Evolutionary conservation across 371 early-diverging fungal genomes (phyloP), one percentile per base, ranked within the genome.

Genomic region (Coemansia sp.): DNA sequence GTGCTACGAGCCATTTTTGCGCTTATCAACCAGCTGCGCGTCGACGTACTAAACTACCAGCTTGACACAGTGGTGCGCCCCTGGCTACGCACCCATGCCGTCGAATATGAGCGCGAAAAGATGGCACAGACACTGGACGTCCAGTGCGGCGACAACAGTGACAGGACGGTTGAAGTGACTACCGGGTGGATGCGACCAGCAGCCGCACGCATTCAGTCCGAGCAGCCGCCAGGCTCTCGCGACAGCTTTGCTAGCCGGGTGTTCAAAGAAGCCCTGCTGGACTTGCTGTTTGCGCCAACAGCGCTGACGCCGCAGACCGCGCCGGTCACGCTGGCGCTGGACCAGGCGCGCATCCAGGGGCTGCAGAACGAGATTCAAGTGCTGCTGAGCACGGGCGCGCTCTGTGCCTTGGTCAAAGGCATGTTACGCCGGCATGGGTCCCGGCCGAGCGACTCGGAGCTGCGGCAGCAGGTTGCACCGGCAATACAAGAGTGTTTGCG

Each of bases 301-400:
- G 55, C 63, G 3, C 33, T 60, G 20, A 36, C n/a, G 16, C 10
- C 35, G n/a, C 40, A 61, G 16, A 20, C 36, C 2, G 49, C 41
- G 26, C 72, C 72, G 2, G 34, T 31, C 10, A 59, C 72, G 30
- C 63, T 66, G 35, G 45, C 53, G 26, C 10, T 71, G 59, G 72
- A 71, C 26, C 58, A 26, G 12, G 26, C n/a, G 8, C 72, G 72
- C 9, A 66, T 71, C 12, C 50, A 42, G 14, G 38, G 36, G 12
- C 31, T 71, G 26, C 72, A 71, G 41, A 71, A 71, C 57, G 67
- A 71, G 30, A 38, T 71, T 1, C 72, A 71, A 40, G 62, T 66
- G 3, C 12, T 71, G 6, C 39, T 67, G 11, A 59, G 67, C 52
- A 38, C 67, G 9, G 55, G 59, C 8, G 68, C 67, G n/a, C 51